Evolutionary conservation across 2,329 filamentous ascomycete species (phyloP).

Genomic region (Aspergillus intermedius): DNA sequence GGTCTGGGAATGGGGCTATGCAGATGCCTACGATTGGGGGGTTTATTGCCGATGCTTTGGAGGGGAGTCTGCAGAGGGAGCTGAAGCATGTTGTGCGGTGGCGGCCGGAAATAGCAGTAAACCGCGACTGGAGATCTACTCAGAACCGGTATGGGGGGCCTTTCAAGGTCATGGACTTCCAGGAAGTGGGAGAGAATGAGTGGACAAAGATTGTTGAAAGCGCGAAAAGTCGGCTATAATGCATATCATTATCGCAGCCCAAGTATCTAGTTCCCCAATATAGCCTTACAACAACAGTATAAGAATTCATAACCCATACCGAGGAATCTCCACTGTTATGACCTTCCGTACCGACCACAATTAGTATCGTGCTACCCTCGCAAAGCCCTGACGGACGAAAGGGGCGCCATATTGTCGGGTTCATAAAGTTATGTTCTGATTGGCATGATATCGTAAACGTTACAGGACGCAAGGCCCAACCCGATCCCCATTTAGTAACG

Average conservation of each 20-base stretch:
- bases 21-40: conserved; percentile 47
- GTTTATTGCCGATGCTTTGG: conserved; percentile 45
- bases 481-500: conserved; percentile 46
- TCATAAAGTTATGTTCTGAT: no score
- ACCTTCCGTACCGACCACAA: no score
- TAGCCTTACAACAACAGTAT: no score
- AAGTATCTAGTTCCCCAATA: neutral
- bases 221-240: neutral
- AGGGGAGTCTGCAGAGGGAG: conserved; percentile 38
- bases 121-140: conserved; percentile 43
- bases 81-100: conserved; percentile 43
- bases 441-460: no score
- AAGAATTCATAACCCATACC: no score
- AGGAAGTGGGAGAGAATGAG: conserved; percentile 27
- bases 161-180: conserved; percentile 45
- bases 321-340: no score
- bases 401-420: no score
- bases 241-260: neutral
- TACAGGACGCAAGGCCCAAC: conserved; percentile 3
- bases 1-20: conserved; percentile 50
- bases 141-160: conserved; percentile 45
- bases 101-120: conserved; percentile 46
- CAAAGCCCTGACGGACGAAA: no score
- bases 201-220: conserved; percentile 31
- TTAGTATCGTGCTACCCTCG: no score